Percentiles rank a stretch among this genome's conserved stretches.
Evolutionary conservation across 129 eudicot species (phyloP).

Genomic region (Ambrosia trifida): DNA sequence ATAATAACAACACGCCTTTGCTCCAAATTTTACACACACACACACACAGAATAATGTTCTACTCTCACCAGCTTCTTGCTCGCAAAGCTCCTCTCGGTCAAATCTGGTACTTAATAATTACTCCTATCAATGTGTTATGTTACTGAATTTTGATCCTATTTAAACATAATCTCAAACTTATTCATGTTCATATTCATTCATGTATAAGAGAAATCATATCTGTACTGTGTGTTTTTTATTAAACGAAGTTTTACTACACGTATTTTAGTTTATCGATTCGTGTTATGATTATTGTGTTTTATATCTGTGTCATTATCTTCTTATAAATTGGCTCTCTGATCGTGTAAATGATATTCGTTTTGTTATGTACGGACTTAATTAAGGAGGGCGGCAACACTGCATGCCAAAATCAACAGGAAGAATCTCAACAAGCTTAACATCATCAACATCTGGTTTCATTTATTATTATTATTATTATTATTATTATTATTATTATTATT

Average conservation of each 20-base stretch:
- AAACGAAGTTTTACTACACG: slow-evolving; percentile 4
- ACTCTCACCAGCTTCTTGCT: slow-evolving; percentile 95
- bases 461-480: neutral
- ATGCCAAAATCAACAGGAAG: slow-evolving; percentile 68
- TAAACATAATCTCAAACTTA: neutral
- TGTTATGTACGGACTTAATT: neutral
- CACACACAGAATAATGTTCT: slow-evolving; percentile 56
- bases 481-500: neutral
- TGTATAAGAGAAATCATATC: neutral
- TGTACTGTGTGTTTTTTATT: slow-evolving; percentile 3
- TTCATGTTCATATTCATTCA: neutral
- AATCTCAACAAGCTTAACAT: slow-evolving; percentile 81
- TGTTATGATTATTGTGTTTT: neutral
- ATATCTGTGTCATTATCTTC: neutral
- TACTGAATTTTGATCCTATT: neutral
- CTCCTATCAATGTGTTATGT: neutral
- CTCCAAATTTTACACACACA: slow-evolving; percentile 15
- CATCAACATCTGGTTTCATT: slow-evolving; percentile 70
- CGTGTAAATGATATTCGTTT: neutral
- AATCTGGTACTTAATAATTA: slow-evolving; percentile 59
- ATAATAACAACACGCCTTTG: neutral
- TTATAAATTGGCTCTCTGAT: too few relatives aligned
- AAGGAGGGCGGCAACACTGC: slow-evolving; percentile 99
- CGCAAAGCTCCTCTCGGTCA: slow-evolving; percentile 98
- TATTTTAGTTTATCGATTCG: neutral